These are phyloP conservation scores for Psilocybe cyanescens DNA, from an alignment of 768 basidiomycete genomes.

Conservation along the genomic window DNA sequence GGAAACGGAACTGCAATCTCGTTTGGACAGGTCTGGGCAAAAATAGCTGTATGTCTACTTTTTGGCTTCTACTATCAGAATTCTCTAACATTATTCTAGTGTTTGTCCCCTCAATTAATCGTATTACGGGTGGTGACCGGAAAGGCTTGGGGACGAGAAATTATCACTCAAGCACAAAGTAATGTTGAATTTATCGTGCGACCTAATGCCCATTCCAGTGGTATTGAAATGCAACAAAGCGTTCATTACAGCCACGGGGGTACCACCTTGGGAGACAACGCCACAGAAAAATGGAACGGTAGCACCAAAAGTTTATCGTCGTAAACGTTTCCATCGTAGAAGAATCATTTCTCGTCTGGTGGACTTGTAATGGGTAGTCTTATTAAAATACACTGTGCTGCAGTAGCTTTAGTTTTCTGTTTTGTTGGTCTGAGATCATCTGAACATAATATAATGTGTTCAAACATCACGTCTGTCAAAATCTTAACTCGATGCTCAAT, in stretches of 20 bases:
- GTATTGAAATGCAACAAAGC: slow-evolving; percentile 23
- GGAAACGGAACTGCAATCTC: slow-evolving; percentile 35
- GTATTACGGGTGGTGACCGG: slow-evolving; percentile 28
- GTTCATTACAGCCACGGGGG: slow-evolving; percentile 24
- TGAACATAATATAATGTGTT: neutral
- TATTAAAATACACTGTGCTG: neutral
- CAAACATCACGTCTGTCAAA: too few species aligned
- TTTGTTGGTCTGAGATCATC: neutral
- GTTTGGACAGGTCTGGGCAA: slow-evolving; percentile 45
- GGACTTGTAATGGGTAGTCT: neutral
- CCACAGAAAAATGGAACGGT: slow-evolving; percentile 25
- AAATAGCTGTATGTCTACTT: slow-evolving; percentile 38
- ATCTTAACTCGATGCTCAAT: too few species aligned
- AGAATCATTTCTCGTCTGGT: neutral
- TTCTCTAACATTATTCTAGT: slow-evolving; percentile 11
- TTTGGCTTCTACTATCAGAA: neutral
- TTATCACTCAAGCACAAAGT: slow-evolving; percentile 26
- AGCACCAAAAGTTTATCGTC: slow-evolving; percentile 23
- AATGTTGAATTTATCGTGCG: slow-evolving; percentile 22
- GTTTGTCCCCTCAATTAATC: slow-evolving; percentile 28
- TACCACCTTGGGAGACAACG: slow-evolving; percentile 20
- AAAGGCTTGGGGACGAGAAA: slow-evolving; percentile 26
- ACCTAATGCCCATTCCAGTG: slow-evolving; percentile 17
- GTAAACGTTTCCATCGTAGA: neutral
- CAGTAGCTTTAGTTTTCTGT: neutral